A percentile compares a stretch with the other conserved stretches of the same genome.
These are phyloP conservation scores for Metarhizium brunneum DNA, from an alignment of 2,329 filamentous ascomycete species.

Conservation along the genomic window DNA sequence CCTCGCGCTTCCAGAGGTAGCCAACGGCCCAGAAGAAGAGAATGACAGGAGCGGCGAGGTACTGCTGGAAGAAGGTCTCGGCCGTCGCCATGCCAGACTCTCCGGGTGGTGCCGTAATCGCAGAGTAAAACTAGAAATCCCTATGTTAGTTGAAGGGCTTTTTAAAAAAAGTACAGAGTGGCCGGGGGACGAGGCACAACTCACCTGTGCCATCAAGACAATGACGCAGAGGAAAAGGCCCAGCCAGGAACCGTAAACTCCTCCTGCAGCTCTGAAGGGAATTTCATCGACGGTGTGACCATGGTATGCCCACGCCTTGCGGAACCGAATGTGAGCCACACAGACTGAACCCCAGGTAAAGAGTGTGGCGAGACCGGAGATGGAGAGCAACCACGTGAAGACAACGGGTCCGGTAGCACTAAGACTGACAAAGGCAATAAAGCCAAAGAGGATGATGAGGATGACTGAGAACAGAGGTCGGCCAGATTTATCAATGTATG, in stretches of 20 bases:
- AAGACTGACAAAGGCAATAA: slow-evolving; percentile 28
- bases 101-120: slow-evolving; percentile 29
- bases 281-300: slow-evolving; percentile 57
- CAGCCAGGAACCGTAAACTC: slow-evolving; percentile 54
- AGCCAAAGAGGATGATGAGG: not conserved
- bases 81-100: slow-evolving; percentile 27
- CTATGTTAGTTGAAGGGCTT: not conserved
- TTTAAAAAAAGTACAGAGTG: not conserved
- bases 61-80: slow-evolving; percentile 45
- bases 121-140: slow-evolving; percentile 35
- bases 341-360: slow-evolving; percentile 59
- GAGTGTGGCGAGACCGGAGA: slow-evolving; percentile 51
- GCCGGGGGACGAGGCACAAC: slow-evolving; percentile 10
- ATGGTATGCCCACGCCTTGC: slow-evolving; percentile 46
- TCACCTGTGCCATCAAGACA: slow-evolving; percentile 44
- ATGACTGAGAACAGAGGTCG: slow-evolving; percentile 38
- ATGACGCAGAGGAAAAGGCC: slow-evolving; percentile 49
- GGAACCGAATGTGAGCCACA: slow-evolving; percentile 56
- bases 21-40: slow-evolving; percentile 47
- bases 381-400: slow-evolving; percentile 53
- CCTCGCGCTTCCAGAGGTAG: slow-evolving; percentile 56
- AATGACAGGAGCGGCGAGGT: slow-evolving; percentile 45
- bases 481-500: slow-evolving; percentile 44
- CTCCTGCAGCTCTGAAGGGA: slow-evolving; percentile 52
- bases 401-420: slow-evolving; percentile 35